These are phyloP conservation scores for Candida pseudoglaebosa DNA, from an alignment of 805 yeast species.

Conservation along the genomic window DNA sequence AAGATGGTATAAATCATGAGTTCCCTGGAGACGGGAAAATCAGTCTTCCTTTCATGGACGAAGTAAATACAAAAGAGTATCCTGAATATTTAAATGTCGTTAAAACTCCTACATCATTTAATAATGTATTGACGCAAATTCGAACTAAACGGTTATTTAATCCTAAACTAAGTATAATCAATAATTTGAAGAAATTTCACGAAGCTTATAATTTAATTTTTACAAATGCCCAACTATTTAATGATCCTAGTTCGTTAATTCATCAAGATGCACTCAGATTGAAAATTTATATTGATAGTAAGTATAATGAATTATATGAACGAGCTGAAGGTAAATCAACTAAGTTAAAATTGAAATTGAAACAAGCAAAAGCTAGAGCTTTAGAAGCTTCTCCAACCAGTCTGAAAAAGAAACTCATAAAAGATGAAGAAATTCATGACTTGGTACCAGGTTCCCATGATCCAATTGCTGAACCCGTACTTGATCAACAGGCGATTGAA, in stretches of 20 bases:
- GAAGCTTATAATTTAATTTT: constrained; percentile 63
- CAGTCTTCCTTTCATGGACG: constrained; percentile 70
- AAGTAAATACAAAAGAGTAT: constrained; percentile 63
- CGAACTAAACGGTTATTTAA: constrained; percentile 43
- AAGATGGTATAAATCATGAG: constrained; percentile 41
- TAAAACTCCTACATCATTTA: constrained; percentile 69
- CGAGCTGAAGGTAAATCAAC: constrained; percentile 15
- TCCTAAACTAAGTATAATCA: constrained; percentile 23
- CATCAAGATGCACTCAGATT: constrained; percentile 67
- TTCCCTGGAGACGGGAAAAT: constrained; percentile 49
- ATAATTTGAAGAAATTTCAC: constrained; percentile 55
- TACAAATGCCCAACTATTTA: constrained; percentile 73
- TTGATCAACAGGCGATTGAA: constrained; percentile 9
- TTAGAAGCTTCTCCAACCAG: constrained; percentile 15
- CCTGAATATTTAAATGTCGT: constrained; percentile 81
- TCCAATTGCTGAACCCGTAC: constrained; percentile 8
- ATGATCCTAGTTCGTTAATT: constrained; percentile 68
- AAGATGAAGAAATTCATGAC: constrained; percentile 15
- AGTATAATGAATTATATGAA: constrained; percentile 26
- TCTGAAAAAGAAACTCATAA: constrained; percentile 13
- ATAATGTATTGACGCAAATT: constrained; percentile 50
- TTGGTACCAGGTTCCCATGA: constrained; percentile 6
- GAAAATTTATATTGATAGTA: constrained; percentile 46
- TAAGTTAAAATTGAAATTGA: constrained; percentile 25
- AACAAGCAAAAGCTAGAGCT: constrained; percentile 15